Conservation (phyloP, 2,329 filamentous ascomycete species). For the Epichloe sibirici region DNA sequence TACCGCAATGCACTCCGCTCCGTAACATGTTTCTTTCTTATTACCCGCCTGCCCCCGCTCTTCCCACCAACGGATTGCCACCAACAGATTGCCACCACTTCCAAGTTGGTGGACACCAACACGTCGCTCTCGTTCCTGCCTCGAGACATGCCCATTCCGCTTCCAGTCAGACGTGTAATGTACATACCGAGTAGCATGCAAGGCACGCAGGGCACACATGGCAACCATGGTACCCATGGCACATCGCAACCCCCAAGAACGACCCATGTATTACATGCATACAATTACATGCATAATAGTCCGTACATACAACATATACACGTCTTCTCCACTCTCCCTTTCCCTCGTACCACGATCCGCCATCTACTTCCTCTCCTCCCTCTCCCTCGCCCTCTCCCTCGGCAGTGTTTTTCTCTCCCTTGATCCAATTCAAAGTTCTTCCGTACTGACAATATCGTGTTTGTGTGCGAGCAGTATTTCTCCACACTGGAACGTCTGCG, state of each 20-base stretch:
- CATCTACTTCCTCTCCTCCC: neutral
- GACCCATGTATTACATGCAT: neutral
- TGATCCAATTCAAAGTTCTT: neutral
- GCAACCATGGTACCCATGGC: neutral
- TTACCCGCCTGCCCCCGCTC: neutral
- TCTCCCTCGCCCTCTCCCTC: neutral
- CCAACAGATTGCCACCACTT: neutral
- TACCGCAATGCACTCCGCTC: too few species aligned
- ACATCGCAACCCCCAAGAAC: constrained; percentile 3
- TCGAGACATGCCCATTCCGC: constrained; percentile 27
- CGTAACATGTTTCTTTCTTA: too few species aligned
- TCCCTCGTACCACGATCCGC: neutral
- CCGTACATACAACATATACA: too few species aligned
- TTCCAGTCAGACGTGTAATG: constrained; percentile 7
- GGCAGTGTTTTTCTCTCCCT: neutral
- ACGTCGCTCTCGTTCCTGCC: constrained; percentile 20
- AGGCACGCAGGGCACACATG: too few species aligned
- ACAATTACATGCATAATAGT: too few species aligned
- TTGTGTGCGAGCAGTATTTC: constrained; percentile 46
- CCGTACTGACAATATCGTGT: neutral
- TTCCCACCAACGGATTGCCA: neutral
- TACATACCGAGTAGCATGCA: neutral
- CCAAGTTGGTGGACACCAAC: constrained; percentile 2
- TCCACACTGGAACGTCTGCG: constrained; percentile 59
- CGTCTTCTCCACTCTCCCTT: neutral